Evolutionary conservation across 805 yeast species (phyloP).

Genomic region (Hanseniaspora pseudoguilliermondii): DNA sequence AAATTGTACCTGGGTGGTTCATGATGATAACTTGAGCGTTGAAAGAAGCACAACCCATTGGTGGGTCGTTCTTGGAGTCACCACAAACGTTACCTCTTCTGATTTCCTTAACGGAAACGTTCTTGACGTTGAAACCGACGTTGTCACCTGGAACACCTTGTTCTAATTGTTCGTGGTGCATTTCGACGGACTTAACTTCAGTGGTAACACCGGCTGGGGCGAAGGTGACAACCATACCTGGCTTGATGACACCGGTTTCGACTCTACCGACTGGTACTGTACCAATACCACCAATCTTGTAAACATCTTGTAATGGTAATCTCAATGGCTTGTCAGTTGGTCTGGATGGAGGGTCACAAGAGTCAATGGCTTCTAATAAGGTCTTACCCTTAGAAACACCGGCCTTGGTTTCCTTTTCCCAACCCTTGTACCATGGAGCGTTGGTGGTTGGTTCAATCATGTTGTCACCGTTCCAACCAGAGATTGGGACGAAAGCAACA

Average conservation of each 20-base stretch:
- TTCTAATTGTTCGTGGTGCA: constrained; percentile 71
- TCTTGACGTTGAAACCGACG: constrained; percentile 83
- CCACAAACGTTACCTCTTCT: constrained; percentile 90
- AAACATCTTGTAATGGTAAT: constrained; percentile 80
- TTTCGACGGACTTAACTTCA: constrained; percentile 78
- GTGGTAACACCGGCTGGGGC: constrained; percentile 88
- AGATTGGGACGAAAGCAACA: constrained; percentile 79
- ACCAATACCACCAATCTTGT: constrained; percentile 87
- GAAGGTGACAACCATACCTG: constrained; percentile 80
- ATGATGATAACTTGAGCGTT: constrained; percentile 74
- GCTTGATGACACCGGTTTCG: constrained; percentile 83
- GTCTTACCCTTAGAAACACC: constrained; percentile 67
- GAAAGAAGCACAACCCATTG: constrained; percentile 67
- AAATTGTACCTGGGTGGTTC: constrained; percentile 86
- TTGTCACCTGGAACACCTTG: constrained; percentile 87
- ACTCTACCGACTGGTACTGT: constrained; percentile 91
- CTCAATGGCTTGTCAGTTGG: constrained; percentile 81
- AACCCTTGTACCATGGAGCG: constrained; percentile 84
- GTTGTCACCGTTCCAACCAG: constrained; percentile 91
- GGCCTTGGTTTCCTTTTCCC: constrained; percentile 66
- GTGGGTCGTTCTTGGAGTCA: constrained; percentile 83
- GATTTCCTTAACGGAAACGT: constrained; percentile 77
- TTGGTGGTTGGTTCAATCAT: constrained; percentile 72
- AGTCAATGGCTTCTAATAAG: constrained; percentile 72
- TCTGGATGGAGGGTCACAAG: constrained; percentile 67